These are phyloP conservation scores for Curvularia verruculosa DNA, from an alignment of 2,329 filamentous ascomycete species.

Conservation along the genomic window DNA sequence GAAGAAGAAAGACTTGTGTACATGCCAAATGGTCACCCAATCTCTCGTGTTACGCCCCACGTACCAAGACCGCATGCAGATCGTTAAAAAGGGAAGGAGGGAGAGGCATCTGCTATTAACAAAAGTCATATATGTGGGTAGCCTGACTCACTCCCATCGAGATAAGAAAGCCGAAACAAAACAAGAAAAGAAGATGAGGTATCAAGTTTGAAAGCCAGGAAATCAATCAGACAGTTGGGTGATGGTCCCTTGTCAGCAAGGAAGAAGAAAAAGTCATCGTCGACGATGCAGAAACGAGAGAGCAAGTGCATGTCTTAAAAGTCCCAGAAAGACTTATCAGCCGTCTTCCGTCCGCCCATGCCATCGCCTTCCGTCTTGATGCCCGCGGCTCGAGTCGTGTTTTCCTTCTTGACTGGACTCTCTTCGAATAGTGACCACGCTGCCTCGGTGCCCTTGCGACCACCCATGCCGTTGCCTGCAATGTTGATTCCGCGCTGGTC, in stretches of 20 bases:
- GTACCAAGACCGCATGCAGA: background rate
- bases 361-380: slow-evolving; percentile 49
- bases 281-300: background rate
- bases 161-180: background rate
- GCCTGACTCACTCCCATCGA: no score
- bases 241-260: no score
- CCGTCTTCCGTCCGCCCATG: slow-evolving; percentile 49
- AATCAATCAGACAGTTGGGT: no score
- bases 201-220: background rate
- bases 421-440: slow-evolving; percentile 51
- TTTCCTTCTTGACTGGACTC: slow-evolving; percentile 40
- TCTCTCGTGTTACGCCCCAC: slow-evolving; percentile 1
- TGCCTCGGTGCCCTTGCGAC: slow-evolving; percentile 42
- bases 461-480: slow-evolving; percentile 51
- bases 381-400: slow-evolving; percentile 29
- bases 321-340: slow-evolving; percentile 39
- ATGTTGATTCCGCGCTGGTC: slow-evolving; percentile 45
- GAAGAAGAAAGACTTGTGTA: background rate
- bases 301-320: slow-evolving; percentile 23
- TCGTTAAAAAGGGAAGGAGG: background rate
- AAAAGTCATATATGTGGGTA: background rate
- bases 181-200: background rate
- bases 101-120: background rate
- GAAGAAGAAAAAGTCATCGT: background rate
- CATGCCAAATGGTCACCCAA: background rate